Base-by-base conservation (phyloP, 192 early-diverging fungal species). In the Podila epigama region DNA sequence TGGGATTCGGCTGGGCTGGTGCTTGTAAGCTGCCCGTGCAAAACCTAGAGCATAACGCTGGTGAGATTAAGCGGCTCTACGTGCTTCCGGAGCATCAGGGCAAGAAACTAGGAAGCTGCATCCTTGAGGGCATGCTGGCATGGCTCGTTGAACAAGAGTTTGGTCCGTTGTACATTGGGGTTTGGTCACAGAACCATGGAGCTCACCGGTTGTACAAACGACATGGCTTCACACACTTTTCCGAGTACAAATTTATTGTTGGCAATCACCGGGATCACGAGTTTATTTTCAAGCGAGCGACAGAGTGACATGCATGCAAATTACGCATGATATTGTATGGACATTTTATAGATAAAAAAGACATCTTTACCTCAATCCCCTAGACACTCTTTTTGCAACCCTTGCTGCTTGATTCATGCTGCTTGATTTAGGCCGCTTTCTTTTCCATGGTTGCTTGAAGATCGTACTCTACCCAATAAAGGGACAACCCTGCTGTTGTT, bases 141-240 rank as follows among this genome's bases (percentile, higher is more conserved):
- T 75, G 71, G 71, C 54, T 75, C 1, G 59, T 13, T 4, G 51
- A 60, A 5, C 27, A 51, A 25, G 64, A 59, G 29, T 75, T 34
- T 27, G 36, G 34, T 15, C 64, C 64, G 20, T 29, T 75, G 15
- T 75, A 75, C 60, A 55, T 75, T 35, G 71, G 71, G 18, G 71
- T 75, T 42, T 75, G 71, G 71, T 75, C 71, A 27, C 64, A 63
- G 59, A 75, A 75, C 64, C 32, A 57, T 67, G 71, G 71, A 28
- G 71, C 64, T 6, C 71, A 75, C 10, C 71, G 71, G 35, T 27
- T 75, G 15, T 73, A 73, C 56, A 15, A 4, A 35, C 57, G 62
- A 5, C 51, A 73, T 55, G 70, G 70, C 9, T 73, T 73, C n/a
- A 58, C 54, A 5, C 53, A 66, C 25, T 2, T 66, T 5, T 41